Base-by-base conservation (phyloP, 1,139 yeast genomes). In the Diutina scorzettiae region DNA sequence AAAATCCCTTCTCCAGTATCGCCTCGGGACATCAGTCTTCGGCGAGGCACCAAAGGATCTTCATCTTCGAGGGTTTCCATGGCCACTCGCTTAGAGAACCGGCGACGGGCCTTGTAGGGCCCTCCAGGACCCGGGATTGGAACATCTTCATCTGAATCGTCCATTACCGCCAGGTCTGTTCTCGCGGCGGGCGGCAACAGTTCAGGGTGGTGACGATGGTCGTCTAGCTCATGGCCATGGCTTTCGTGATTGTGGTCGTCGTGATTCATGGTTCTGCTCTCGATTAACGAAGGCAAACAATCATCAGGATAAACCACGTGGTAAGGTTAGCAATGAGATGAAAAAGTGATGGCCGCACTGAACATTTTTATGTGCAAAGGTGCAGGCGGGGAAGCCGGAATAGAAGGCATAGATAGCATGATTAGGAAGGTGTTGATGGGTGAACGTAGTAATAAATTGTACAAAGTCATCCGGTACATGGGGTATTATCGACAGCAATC, bases 161-260 rank as follows among this genome's bases (percentile, higher is more conserved):
- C 39, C 14, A 12, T 28, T 14, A 34, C 14, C n/a, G 39, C 39
- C 39, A 34, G 39, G 5, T 34, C 39, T 27, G 27, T 8, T 4
- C 29, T 8, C n/a, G n/a, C 23, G 18, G 20, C 20, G 17, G 39
- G 20, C n/a, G 39, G 39, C 5, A 20, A 20, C 11, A 23, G 39
- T n/a, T 34, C 28, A 9, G 39, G 39, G 28, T 23, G 27, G 28
- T 11, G 27, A n/a, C 39, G 39, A 23, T 34, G 39, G 39, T 34
- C 39, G 24, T 34, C 25, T 5, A 34, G 28, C 27, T 23, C 39
- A 19, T 23, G 39, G 20, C 21, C 37, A 20, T 32, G 37, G n/a
- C n/a, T n/a, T 20, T 32, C 24, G 20, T n/a, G 20, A 20, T 19
- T 24, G 37, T 32, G 37, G 24, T 32, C 37, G 21, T 32, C 31